phyloP scores from a whole-genome alignment of 2,329 filamentous ascomycete species.

The Talaromyces rugulosus region DNA sequence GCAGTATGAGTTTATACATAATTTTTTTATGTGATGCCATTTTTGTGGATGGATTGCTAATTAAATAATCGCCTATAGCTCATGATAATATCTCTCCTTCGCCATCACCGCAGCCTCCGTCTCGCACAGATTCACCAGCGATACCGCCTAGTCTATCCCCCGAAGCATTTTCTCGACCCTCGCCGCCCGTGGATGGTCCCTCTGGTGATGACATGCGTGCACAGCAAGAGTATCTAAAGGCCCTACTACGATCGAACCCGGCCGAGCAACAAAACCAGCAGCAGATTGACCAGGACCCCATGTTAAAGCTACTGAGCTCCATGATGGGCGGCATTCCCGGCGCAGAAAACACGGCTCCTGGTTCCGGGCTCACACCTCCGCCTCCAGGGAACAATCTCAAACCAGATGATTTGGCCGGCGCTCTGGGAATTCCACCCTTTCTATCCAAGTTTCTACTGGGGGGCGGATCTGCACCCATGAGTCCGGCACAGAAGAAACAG shows the following conservation, averaged over 20 bases:
- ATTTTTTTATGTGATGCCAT: constrained; percentile 4
- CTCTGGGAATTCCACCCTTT: constrained; percentile 41
- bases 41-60: neutral
- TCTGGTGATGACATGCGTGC: constrained; percentile 29
- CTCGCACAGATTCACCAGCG: constrained; percentile 20
- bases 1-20: constrained; percentile 21
- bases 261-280: constrained; percentile 17
- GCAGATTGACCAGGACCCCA: constrained; percentile 27
- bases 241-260: constrained; percentile 20
- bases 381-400: constrained; percentile 15
- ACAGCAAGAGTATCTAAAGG: constrained; percentile 19
- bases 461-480: constrained; percentile 33
- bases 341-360: constrained; percentile 13
- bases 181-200: constrained; percentile 20
- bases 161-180: constrained; percentile 16
- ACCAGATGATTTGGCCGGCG: constrained; percentile 30
- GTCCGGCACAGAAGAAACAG: constrained; percentile 31
- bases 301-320: constrained; percentile 33
- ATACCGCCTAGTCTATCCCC: constrained; percentile 23
- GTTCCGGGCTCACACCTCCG: constrained; percentile 8
- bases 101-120: constrained; percentile 2
- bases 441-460: constrained; percentile 35
- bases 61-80: neutral
- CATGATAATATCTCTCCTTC: constrained; percentile 5
- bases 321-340: constrained; percentile 29